Evolutionary conservation across 1,284 basidiomycete species (phyloP), one percentile per base, ranked within the genome.

Genomic region (Mycena citricolor): DNA sequence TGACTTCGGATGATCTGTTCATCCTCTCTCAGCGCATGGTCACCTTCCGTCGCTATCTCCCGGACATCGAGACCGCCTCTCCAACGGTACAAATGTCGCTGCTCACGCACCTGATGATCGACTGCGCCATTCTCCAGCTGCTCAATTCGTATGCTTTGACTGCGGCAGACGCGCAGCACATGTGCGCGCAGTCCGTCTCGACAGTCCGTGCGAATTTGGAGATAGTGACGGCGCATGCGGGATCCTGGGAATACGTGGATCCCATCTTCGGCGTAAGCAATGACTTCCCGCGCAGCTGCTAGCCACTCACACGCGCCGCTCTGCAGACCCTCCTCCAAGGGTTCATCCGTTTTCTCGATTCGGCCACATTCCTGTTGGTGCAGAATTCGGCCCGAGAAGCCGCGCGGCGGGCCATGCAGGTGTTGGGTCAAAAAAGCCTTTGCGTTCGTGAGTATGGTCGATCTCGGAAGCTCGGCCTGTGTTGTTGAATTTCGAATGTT

Each of bases 191-290:
- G 4, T 44, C 49, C 3, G 37, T 36, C 1, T 21, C 17, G 8
- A 21, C 31, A 17, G 22, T 45, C 24, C 23, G 17, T 5, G 19
- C 14, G 8, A 24, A 20, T 20, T 34, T 45, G 11, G n/a, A n/a
- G n/a, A n/a, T n/a, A n/a, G 17, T 14, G 16, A 5, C 28, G 11
- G n/a, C 20, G 26, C 28, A 20, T 17, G 8, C 39, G 8, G 28
- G 21, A 2, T 34, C 42, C 11, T 46, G 30, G 39, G 24, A 35
- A 14, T 16, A 8, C 4, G 43, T 23, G 2, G 44, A 51, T 34
- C 32, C 37, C 12, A 39, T 51, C 2, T 14, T 51, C n/a, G 49
- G 38, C 10, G 49, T 51, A n/a, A 32, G 49, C 43, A 13, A 4
- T 7, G 10, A 20, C n/a, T n/a, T n/a, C n/a, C n/a, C n/a, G n/a